Base-by-base conservation (phyloP, 805 yeast species). In the Hanseniaspora hatyaiensis region DNA sequence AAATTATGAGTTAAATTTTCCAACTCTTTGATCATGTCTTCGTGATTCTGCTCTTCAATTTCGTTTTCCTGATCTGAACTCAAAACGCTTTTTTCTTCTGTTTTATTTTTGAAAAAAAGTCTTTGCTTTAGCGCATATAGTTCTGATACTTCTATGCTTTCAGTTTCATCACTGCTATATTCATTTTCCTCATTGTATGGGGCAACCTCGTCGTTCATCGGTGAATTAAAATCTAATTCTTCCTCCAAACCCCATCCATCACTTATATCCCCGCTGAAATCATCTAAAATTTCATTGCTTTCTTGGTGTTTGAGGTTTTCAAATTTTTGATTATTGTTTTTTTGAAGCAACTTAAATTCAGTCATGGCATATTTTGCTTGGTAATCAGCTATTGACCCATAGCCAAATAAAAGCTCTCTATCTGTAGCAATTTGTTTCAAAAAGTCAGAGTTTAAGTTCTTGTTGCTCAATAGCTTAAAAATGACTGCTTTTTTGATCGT, bases 11-110 rank as follows among this genome's bases (percentile, higher is more conserved):
- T 62, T n/a, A 66, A 57, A 33, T 61, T 64, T 1, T 62, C 56
- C 68, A 68, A 66, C 49, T 65, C 68, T 23, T 63, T 57, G 2
- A 68, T 51, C 13, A 68, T 53, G 30, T 63, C 63, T 41, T 61
- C 62, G 52, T 68, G 73, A 13, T 23, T 28, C 8, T 24, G 31
- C 16, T 49, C 51, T 26, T 49, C 51, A 8, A 42, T 19, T 23
- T 42, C 47, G 26, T 34, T 42, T 36, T 37, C 36, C 24, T 37
- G n/a, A 8, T 42, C 41, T 23, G 45, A 22, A 6, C 41, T 20
- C 12, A 34, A 5, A n/a, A 12, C 28, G 12, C 19, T 18, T 4
- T 37, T 37, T 11, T 38, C 36, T 15, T 13, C 33, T 11, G n/a
- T 15, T n/a, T 15, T 13, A 19, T 16, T 34, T 22, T 24, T 16